Base-by-base conservation (phyloP, 2,329 filamentous ascomycete genomes). In the Fusarium floridanum region DNA sequence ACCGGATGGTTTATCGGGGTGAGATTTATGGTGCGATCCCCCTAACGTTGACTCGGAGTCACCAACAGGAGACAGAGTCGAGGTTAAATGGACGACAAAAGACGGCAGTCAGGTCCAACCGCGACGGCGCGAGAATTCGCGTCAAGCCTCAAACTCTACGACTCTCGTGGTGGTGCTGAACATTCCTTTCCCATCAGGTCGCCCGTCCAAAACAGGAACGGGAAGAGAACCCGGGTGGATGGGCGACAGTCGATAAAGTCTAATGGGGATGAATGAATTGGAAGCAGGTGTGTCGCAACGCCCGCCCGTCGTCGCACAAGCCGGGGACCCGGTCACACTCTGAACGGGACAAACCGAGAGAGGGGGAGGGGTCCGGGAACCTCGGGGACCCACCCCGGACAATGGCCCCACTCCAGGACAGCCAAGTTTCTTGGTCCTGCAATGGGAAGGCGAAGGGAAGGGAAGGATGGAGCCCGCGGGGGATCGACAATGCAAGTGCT, bases 401-500 rank as follows among this genome's bases (percentile, higher is more conserved):
- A 10, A 16, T 32, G 59, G 48, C 10, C 37, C 59, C 34, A 37
- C 64, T 57, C 50, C 27, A 17, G 10, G 17, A 4, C 24, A 53
- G 48, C 48, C 48, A 55, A 55, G 27, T 55, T 32, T 55, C 48
- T 20, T 55, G 48, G 11, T 55, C 48, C 17, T 55, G 48, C 48
- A 32, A 32, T 55, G 27, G 17, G 27, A 29, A 50, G 22, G 45
- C 32, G 24, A 27, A 29, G 14, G 24, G 24, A 70, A 67, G 20
- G 22, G 22, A 71, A 62, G 66, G 68, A 34, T 70, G 48, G 41
- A 56, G 60, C 57, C 16, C 32, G 63, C 66, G 72, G 70, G 73
- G 73, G 73, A 75, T 75, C 73, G 73, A 71, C 73, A 71, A 56
- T 75, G 72, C 72, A 75, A 70, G 61, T 67, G 55, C 55, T 63